Evolutionary conservation across 306 rosid species (phyloP).

Genomic region (Castanospermum australe): DNA sequence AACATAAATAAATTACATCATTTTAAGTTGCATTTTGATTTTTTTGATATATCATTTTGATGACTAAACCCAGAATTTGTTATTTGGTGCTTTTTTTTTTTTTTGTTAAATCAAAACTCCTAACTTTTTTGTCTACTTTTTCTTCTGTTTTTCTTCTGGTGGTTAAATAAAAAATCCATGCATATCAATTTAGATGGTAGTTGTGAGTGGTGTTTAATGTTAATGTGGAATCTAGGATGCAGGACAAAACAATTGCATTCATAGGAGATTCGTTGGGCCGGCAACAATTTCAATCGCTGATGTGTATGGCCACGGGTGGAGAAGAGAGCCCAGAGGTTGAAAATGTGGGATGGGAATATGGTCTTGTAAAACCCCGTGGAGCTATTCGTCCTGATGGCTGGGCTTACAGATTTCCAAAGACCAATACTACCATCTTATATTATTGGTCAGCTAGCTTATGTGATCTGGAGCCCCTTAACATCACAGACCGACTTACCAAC

Average conservation of each 20-base stretch:
- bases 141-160: conserved; percentile 15
- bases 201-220: conserved; percentile 34
- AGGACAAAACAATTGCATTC: conserved; percentile 85
- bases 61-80: not conserved
- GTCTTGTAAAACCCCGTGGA: conserved; percentile 70
- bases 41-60: not conserved
- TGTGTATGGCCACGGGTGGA: conserved; percentile 90
- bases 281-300: conserved; percentile 91
- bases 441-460: conserved; percentile 94
- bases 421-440: conserved; percentile 83
- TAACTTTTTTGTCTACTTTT: not conserved
- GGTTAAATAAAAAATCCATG: not conserved
- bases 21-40: conserved; percentile 1
- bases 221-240: conserved; percentile 64
- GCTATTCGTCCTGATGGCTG: conserved; percentile 95
- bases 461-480: conserved; percentile 69
- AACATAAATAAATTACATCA: not conserved
- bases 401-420: conserved; percentile 80
- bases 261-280: conserved; percentile 90
- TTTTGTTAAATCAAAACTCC: conserved; percentile 6
- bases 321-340: conserved; percentile 62
- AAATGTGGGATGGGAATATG: conserved; percentile 75
- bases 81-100: not conserved
- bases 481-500: conserved; percentile 43
- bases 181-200: not conserved